Evolutionary conservation across 805 yeast genomes (phyloP).

Genomic region (Kodamaea neixiangensis): DNA sequence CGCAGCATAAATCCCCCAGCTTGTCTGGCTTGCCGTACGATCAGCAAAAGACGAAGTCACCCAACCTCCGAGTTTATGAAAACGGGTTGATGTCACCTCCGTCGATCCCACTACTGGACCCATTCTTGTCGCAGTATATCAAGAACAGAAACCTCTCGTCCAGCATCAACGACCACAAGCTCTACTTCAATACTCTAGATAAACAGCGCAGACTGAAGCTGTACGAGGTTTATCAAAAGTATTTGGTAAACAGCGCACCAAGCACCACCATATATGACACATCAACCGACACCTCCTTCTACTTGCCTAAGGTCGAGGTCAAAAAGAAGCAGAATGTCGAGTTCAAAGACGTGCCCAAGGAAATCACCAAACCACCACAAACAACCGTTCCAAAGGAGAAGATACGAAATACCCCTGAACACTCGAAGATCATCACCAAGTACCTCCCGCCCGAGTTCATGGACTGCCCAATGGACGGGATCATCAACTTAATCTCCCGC

Average conservation of each 20-base stretch:
- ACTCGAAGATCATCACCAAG: conserved; percentile 3
- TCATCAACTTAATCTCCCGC: conserved; percentile 71
- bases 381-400: neutral
- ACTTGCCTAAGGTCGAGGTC: conserved; percentile 6
- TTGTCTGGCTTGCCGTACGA: neutral
- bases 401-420: neutral
- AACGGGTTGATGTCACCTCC: conserved; percentile 10
- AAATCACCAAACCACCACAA: neutral
- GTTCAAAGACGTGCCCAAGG: neutral
- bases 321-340: neutral
- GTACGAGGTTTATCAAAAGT: conserved; percentile 26
- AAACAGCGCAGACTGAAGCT: conserved; percentile 20
- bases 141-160: conserved; percentile 18
- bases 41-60: neutral
- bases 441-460: conserved; percentile 55
- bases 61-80: neutral
- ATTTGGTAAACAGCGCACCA: conserved; percentile 14
- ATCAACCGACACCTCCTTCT: conserved; percentile 6
- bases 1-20: neutral
- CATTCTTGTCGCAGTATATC: conserved; percentile 25
- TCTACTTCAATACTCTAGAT: conserved; percentile 22
- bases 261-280: conserved; percentile 10
- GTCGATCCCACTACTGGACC: conserved; percentile 15
- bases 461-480: conserved; percentile 67
- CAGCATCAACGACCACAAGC: conserved; percentile 17